These are phyloP conservation scores for Sordaria brevicollis DNA, from an alignment of 495 filamentous ascomycete species.

Conservation along the genomic window DNA sequence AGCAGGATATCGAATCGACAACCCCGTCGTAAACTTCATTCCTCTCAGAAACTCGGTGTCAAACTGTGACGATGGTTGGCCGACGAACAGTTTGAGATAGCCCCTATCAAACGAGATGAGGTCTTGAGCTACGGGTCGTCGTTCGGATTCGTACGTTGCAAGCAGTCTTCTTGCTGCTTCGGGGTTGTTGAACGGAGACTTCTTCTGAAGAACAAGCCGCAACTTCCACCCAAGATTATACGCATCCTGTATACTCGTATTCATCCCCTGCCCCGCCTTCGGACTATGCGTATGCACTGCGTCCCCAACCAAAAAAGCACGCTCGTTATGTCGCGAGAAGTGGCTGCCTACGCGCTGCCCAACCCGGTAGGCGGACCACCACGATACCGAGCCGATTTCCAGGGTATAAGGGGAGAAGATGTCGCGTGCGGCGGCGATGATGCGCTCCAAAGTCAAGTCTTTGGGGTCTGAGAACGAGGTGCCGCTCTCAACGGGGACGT, in stretches of 20 bases:
- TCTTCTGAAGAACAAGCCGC: slow-evolving; percentile 35
- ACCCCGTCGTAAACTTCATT: slow-evolving; percentile 30
- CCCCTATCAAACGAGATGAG: slow-evolving; percentile 63
- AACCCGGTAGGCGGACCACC: slow-evolving; percentile 47
- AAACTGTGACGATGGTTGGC: slow-evolving; percentile 31
- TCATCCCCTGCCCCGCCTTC: slow-evolving; percentile 72
- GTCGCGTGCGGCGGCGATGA: slow-evolving; percentile 47
- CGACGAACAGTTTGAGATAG: slow-evolving; percentile 40
- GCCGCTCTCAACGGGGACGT: slow-evolving; percentile 48
- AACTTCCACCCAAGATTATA: slow-evolving; percentile 75
- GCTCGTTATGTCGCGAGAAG: slow-evolving; percentile 45
- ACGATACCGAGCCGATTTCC: slow-evolving; percentile 15
- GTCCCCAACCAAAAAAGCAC: slow-evolving; percentile 57
- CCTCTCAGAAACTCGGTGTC: slow-evolving; percentile 14
- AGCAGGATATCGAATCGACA: slow-evolving; percentile 6
- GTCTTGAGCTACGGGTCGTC: slow-evolving; percentile 57
- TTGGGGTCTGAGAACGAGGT: slow-evolving; percentile 29
- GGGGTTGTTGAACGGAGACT: slow-evolving; percentile 25
- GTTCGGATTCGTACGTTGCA: slow-evolving; percentile 59
- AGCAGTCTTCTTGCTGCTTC: slow-evolving; percentile 42
- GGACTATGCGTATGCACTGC: slow-evolving; percentile 56
- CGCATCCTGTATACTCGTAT: slow-evolving; percentile 55
- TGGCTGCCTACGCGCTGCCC: slow-evolving; percentile 61
- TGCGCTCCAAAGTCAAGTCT: slow-evolving; percentile 44
- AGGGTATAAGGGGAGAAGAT: slow-evolving; percentile 54